phyloP scores from a whole-genome alignment of 331 rosid species.

The Telfairia occidentalis region DNA sequence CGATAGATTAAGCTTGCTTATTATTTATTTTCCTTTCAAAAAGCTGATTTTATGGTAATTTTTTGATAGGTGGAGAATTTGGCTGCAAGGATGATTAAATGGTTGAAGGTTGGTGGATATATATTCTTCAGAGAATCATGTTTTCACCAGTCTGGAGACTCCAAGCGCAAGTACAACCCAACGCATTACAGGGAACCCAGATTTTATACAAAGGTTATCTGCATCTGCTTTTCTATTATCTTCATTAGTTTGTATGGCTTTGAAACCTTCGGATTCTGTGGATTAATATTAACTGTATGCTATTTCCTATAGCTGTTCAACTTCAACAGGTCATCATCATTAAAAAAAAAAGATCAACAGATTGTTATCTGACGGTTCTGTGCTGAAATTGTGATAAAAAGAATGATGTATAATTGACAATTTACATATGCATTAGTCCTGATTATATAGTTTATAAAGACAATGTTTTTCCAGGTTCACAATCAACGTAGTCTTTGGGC shows the following conservation, averaged over 20 bases:
- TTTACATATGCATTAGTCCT: background rate
- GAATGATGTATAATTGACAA: background rate
- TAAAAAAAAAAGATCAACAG: background rate
- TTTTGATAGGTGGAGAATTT: conserved; percentile 53
- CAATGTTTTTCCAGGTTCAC: background rate
- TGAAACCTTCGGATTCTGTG: background rate
- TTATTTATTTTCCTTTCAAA: background rate
- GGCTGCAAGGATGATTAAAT: conserved; percentile 66
- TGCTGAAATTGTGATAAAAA: background rate
- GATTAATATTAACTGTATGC: background rate
- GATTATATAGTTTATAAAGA: background rate
- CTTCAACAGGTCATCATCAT: background rate
- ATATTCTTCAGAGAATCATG: conserved; percentile 93
- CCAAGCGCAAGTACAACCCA: conserved; percentile 83
- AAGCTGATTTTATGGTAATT: background rate
- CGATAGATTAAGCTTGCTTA: background rate
- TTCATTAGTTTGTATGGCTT: background rate
- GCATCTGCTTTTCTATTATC: background rate
- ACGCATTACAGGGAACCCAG: conserved; percentile 96
- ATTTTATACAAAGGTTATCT: conserved; percentile 74
- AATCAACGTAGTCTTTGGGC: background rate
- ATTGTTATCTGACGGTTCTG: background rate
- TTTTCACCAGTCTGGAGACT: conserved; percentile 98
- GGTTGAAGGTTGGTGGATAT: conserved; percentile 84
- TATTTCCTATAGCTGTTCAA: background rate